Base-by-base conservation (phyloP, 352 stramenopile species). In the Phytopythium aichiense region DNA sequence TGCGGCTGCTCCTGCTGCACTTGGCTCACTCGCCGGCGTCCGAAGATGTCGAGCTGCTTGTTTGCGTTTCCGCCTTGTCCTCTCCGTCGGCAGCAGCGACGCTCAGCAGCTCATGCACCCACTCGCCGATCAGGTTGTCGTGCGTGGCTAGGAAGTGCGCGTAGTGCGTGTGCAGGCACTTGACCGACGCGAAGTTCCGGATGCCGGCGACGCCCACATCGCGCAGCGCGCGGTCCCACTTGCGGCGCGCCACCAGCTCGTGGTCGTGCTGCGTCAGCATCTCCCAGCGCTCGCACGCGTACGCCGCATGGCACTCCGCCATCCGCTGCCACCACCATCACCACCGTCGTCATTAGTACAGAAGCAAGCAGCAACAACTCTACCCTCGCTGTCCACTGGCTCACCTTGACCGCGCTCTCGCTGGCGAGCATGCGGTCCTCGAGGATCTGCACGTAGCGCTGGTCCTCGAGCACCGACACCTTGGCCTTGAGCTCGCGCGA, bases 91-190 rank as follows among this genome's bases (percentile, higher is more conserved):
- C 51, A 15, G 56, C 42, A 20, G 58, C 49, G 45, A n/a, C 56
- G 53, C 76, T 54, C 60, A 89, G 70, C 8, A 79, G 70, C 58
- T 83, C 66, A n/a, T 90, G 76, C 57, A 90, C 78, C 81, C 81
- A 90, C 56, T 74, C 64, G 16, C 81, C 81, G 7, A 90, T 71
- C 46, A 81, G 57, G 53, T 85, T 88, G 64, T 84, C 72, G 30
- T 68, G 65, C 13, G 76, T 81, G 18, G 71, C 67, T 40, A 88
- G 57, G 54, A 74, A 90, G 56, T 90, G 81, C 33, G 81, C 81
- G 65, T 90, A 90, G 68, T 90, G 81, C 38, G 79, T 84, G 65
- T 90, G 81, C 49, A 90, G 69, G 64, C 81, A 90, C 71, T 90
- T 90, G 63, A 88, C 80, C 30, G 73, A 78, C 22, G 73, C 71